phyloP scores from a whole-genome alignment of 148 eudicot species.

The Gaultheria prostrata region DNA sequence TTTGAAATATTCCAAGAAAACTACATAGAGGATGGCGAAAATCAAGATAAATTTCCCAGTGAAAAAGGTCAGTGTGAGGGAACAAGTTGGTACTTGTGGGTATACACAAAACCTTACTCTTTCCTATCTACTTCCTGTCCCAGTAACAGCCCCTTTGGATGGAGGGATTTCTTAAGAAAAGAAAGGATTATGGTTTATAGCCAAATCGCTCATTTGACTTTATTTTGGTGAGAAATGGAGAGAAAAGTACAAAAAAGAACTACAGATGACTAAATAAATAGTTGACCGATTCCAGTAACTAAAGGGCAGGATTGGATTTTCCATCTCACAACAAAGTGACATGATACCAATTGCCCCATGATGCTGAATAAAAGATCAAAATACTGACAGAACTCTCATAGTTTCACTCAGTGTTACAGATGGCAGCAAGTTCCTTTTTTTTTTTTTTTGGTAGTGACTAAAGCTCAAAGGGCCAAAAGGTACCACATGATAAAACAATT shows the following conservation, averaged over 20 bases:
- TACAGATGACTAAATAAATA: neutral
- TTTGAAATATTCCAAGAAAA: neutral
- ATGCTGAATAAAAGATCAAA: neutral
- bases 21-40: neutral
- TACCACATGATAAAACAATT: neutral
- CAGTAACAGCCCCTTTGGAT: too few species aligned
- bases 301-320: neutral
- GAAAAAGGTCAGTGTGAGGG: neutral
- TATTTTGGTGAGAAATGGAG: too few species aligned
- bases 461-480: neutral
- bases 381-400: neutral
- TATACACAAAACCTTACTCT: neutral
- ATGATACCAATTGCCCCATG: neutral
- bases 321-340: neutral
- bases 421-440: neutral
- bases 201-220: too few species aligned
- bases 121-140: neutral
- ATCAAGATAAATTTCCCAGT: neutral
- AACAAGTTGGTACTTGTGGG: neutral
- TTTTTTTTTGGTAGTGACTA: neutral
- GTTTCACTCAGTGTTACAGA: too few species aligned
- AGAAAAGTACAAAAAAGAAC: neutral
- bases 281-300: neutral
- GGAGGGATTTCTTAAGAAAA: too few species aligned
- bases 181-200: too few species aligned